Evolutionary conservation across 345 rosid genomes (phyloP).

Genomic region (Acer saccharum): DNA sequence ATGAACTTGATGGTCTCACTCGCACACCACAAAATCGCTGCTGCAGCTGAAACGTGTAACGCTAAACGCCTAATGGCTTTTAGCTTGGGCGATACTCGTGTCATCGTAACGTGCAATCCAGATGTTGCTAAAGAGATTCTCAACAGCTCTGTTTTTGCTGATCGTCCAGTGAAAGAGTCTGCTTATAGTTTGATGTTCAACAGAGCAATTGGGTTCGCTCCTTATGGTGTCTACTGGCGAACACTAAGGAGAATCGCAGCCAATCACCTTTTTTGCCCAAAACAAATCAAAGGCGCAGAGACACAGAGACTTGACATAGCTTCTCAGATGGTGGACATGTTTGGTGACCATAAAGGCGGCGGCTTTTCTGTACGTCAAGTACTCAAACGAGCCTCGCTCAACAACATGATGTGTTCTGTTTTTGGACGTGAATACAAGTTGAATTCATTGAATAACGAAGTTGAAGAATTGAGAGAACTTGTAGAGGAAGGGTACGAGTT

Average conservation of each 20-base stretch:
- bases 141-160: conserved; percentile 63
- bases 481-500: conserved; percentile 77
- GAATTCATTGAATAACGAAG: conserved; percentile 38
- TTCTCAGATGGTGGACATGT: conserved; percentile 47
- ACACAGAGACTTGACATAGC: conserved; percentile 45
- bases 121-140: conserved; percentile 71
- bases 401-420: conserved; percentile 76
- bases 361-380: conserved; percentile 48
- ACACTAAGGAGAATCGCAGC: conserved; percentile 63
- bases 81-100: conserved; percentile 68
- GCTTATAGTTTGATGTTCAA: conserved; percentile 75
- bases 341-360: conserved; percentile 25
- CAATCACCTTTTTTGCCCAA: conserved; percentile 62
- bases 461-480: conserved; percentile 40
- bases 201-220: conserved; percentile 80
- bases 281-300: conserved; percentile 55
- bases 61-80: conserved; percentile 72
- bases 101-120: conserved; percentile 64
- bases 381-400: conserved; percentile 68
- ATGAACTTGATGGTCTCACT: conserved; percentile 62
- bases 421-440: conserved; percentile 59
- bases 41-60: conserved; percentile 35
- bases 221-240: conserved; percentile 79
- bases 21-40: conserved; percentile 62
- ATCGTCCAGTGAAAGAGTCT: conserved; percentile 78